Base-by-base conservation (phyloP, 2,329 filamentous ascomycete genomes). In the Xenoacremonium recifei region DNA sequence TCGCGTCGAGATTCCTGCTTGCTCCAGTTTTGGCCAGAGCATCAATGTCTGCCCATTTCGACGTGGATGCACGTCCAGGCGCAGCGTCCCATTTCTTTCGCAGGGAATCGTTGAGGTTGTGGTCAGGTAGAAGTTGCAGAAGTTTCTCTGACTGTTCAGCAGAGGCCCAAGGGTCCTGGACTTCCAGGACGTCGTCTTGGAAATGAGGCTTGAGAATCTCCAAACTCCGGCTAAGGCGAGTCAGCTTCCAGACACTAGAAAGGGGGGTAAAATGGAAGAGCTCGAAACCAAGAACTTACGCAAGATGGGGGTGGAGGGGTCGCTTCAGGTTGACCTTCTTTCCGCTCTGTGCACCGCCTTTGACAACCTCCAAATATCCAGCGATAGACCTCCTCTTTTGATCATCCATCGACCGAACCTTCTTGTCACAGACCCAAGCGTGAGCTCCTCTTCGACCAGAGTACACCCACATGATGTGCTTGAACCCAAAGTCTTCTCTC, bases 401-500 rank as follows among this genome's bases (percentile, higher is more conserved):
- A 57, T 99, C 93, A 50, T 95, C 87, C 72, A 99, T 80, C 23
- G 76, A 76, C 43, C 93, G 80, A 1, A 91, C 93, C 43, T 85
- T 84, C 60, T 86, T 88, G 64, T 99, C 93, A 62, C 92, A 97
- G 10, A 99, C 87, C 93, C 93, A 99, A 5, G 93, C 93, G 82
- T 99, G 93, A 21, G 88, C 91, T 71, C 93, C 93, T 77, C 93
- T 82, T 66, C 93, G 86, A 54, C 93, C 93, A 1, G 93, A 99
- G 67, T 99, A 99, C 6, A 99, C 91, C 93, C 93, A 99, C 66
- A 99, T 77, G 59, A 99, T 92, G 67, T 99, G 92, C 61, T 87
- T 84, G 68, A 96, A 99, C 34, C 91, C 93, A 69, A 99, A 96
- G 66, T 99, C 93, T 16, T 97, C 89, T 39, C 90, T 79, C 54